Conservation (phyloP, 2,329 filamentous ascomycete genomes). For the Colletotrichum sp. region DNA sequence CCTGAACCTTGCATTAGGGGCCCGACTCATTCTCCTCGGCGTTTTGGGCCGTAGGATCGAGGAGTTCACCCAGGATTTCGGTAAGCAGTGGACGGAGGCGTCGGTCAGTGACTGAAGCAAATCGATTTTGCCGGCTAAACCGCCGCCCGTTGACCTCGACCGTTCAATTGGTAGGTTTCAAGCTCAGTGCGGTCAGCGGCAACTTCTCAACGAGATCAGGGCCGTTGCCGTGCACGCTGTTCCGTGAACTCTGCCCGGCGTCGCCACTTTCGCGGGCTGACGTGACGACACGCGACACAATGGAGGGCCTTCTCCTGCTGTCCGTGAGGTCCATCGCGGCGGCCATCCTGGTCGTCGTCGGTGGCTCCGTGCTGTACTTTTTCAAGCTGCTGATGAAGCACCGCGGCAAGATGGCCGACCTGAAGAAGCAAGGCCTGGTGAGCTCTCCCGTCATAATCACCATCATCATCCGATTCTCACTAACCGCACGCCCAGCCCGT, state of each 20-base stretch:
- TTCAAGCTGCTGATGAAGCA: not conserved
- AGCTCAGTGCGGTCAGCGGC: not conserved
- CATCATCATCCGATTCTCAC: not conserved
- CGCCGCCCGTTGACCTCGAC: not conserved
- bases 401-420: constrained; percentile 7
- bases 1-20: not conserved
- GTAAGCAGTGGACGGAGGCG: not conserved
- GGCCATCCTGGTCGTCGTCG: not conserved
- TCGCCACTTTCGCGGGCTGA: not conserved
- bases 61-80: not conserved
- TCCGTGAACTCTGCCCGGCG: not conserved
- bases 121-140: not conserved
- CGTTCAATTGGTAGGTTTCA: not conserved
- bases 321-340: not conserved
- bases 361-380: not conserved
- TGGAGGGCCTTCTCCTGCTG: not conserved
- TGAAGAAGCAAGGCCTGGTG: constrained; percentile 11
- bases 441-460: not conserved
- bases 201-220: not conserved
- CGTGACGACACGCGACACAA: not conserved
- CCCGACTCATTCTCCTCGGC: not conserved
- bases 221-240: not conserved
- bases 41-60: not conserved
- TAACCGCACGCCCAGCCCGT: constrained; percentile 26
- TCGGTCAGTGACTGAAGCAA: not conserved